phyloP scores from a whole-genome alignment of 495 filamentous ascomycete species.

The Rhypophila decipiens region DNA sequence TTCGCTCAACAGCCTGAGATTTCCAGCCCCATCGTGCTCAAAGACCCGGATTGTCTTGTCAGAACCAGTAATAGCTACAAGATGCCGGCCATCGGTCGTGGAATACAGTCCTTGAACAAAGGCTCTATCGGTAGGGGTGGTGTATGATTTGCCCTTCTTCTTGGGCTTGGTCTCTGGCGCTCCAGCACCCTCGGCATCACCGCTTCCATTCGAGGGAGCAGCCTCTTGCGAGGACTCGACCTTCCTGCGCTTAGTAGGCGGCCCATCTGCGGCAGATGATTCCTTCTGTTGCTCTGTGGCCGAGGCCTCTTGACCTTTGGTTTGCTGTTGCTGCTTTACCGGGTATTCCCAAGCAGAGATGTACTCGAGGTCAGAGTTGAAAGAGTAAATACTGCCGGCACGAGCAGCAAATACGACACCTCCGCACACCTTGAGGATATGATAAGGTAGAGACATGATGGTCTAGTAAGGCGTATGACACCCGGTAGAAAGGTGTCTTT shows the following conservation, averaged over 20 bases:
- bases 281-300: background rate
- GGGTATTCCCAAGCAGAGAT: constrained; percentile 38
- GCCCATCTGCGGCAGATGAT: background rate
- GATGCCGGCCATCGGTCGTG: constrained; percentile 54
- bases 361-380: constrained; percentile 26
- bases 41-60: constrained; percentile 90
- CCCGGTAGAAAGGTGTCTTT: no score
- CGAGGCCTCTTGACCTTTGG: background rate
- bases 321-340: constrained; percentile 10
- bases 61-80: constrained; percentile 74
- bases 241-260: background rate
- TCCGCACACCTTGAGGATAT: constrained; percentile 33
- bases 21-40: constrained; percentile 51
- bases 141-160: no score
- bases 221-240: background rate
- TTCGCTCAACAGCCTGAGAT: constrained; percentile 61
- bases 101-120: constrained; percentile 51
- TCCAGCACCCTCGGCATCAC: background rate
- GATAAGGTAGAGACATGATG: constrained; percentile 33
- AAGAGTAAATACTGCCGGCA: constrained; percentile 34
- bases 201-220: background rate
- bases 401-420: constrained; percentile 35
- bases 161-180: constrained; percentile 7
- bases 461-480: no score
- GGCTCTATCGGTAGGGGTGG: constrained; percentile 14